Base-by-base conservation (phyloP, 331 rosid species). In the Arachis monticola region DNA sequence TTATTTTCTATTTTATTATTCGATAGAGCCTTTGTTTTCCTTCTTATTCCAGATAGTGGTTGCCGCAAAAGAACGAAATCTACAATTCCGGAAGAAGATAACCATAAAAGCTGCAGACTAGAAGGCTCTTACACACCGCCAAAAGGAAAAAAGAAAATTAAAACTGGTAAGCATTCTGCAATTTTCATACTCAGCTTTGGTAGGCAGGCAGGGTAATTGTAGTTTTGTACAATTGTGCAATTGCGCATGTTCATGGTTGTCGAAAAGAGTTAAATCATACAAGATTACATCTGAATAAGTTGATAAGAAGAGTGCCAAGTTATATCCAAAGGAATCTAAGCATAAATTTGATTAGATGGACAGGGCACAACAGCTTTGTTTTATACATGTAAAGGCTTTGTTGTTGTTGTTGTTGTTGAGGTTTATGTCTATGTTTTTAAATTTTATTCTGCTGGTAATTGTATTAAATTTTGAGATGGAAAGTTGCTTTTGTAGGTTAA, bases 121-220 rank as follows among this genome's bases (percentile, higher is more conserved):
- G 70, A 83, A 64, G 31, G 58, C 57, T 77, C 88, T 72, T 58
- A 75, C 48, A 7, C 58, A 4, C 73, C 73, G 63, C 60, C 46
- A 1, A 75, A 77, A 53, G 80, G 48, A 57, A 63, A 51, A 55
- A 78, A 71, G 65, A 53, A 53, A 13, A 47, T 47, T 17, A 32
- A 66, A 3, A 70, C 77, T 72, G 14, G 88, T 84, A 70, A 80
- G 86, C 40, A 35, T 70, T 79, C 60, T 63, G 14, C 53, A 8
- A 8, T 3, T 6, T 10, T 30, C 5, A 45, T 32, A 58, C 61
- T 65, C 47, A 47, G 12, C 12, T 77, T 74, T 47, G n/a, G 35
- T 32, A 14, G 46, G 42, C 46, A 35, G 52, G 52, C 46, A 35
- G 52, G 52, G 12, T 64, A 78, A 70, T 32, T 77, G 22, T 48